Evolutionary conservation across 768 basidiomycete species (phyloP), one percentile per base, ranked within the genome.

Genomic region (Sarcodon aspratus): DNA sequence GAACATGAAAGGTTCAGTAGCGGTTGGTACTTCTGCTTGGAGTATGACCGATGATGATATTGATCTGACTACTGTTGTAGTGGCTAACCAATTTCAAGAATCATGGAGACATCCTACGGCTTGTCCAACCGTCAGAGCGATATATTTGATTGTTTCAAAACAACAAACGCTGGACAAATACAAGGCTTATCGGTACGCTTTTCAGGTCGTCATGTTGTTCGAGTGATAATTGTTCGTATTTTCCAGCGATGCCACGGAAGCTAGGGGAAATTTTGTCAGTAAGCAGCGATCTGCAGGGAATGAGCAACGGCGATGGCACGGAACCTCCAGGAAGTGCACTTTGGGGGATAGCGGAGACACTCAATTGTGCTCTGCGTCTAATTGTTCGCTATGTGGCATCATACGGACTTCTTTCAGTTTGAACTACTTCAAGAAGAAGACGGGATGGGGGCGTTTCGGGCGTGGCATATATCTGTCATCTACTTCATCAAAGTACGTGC

Each of bases 241-340:
- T 18, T 36, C 10, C 48, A 83, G 82, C 43, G 56, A 71, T 17
- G 66, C 66, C 9, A 78, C 83, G 6, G 83, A 85, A 59, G 55
- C 65, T 36, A 71, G 74, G 44, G 82, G 82, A 1, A 73, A 80
- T 32, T 85, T 84, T 51, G 68, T 59, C 3, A 55, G 68, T 34
- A 53, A 69, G 4, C 79, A 79, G 33, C 68, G 78, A 40, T 75
- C 78, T 6, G 63, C 76, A 31, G 83, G 83, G 32, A 85, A 85
- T 54, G 80, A 84, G 61, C 80, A 82, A 54, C 76, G 82, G 33
- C 75, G 83, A 18, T 85, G 81, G 82, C 83, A 85, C 58, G 83
- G 84, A 17, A 85, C 83, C 9, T 72, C 71, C 34, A 69, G 83
- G 13, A 70, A 75, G 44, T 85, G 83, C 61, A 76, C 70, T 40